Evolutionary conservation across 108 stramenopile species (phyloP), one percentile per base, ranked within the genome.

Genomic region (Skeletonema marinoi): DNA sequence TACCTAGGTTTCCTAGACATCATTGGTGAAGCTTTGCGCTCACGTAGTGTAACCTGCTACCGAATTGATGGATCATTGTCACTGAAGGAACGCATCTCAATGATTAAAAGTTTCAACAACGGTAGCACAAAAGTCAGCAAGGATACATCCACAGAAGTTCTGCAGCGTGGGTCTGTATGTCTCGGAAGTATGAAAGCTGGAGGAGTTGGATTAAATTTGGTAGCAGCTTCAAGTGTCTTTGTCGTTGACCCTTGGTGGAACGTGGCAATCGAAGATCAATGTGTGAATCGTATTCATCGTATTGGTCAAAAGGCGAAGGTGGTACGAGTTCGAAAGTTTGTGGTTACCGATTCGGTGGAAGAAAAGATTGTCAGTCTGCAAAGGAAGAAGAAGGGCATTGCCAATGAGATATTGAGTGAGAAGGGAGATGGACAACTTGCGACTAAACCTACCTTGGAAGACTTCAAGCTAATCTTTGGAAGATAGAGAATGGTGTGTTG

Each of bases 211-310:
- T 48, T 95, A 17, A 93, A 95, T 73, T 83, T 95, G 14, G 87
- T 88, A 0, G 82, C 91, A 14, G 94, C 94, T 19, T 79, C 78
- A 1, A 85, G 82, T 39, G 90, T 90, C 2, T 95, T 96, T 58
- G 91, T 96, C 33, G 77, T 84, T 46, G 94, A 96, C 73, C 94
- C 92, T 0, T 96, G 94, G 94, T 96, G 94, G 94, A 92, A 96
- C 87, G 70, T 61, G 11, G 88, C 92, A 3, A 70, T 90, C 3
- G 92, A 96, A 73, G 90, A 93, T 65, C 65, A 67, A 73, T 74
- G 84, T 59, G 74, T 88, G 58, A 84, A 93, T 81, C 85, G 92
- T 25, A 91, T 93, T 39, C 94, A 93, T 70, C 86, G 94, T 3
- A 95, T 95, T 70, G 94, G 94, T n/a, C 94, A 96, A 66, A 70